phyloP scores from a whole-genome alignment of 345 rosid species.

The Limnanthes douglasii region DNA sequence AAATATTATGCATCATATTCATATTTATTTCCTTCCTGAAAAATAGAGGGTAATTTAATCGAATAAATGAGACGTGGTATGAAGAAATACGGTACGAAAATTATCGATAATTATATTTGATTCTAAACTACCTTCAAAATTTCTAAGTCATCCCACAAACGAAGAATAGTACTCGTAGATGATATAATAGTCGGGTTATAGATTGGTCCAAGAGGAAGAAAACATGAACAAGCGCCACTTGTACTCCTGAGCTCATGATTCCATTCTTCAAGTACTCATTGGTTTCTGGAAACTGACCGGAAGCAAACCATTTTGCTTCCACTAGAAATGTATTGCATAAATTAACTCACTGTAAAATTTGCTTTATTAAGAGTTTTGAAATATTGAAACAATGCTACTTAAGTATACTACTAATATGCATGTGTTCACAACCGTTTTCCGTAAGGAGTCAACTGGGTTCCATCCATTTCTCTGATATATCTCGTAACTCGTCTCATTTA shows the following conservation, averaged over 20 bases:
- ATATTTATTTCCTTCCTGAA: constrained; percentile 39
- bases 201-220: constrained; percentile 35
- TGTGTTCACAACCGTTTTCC: constrained; percentile 17
- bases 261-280: constrained; percentile 47
- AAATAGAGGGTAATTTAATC: background rate
- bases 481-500: constrained; percentile 21
- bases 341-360: constrained; percentile 32
- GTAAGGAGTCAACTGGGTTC: constrained; percentile 22
- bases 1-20: constrained; percentile 47
- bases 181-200: constrained; percentile 21
- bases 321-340: constrained; percentile 39
- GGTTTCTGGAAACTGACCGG: constrained; percentile 14
- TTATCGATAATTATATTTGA: background rate
- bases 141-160: constrained; percentile 54
- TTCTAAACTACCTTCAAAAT: constrained; percentile 27
- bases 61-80: background rate
- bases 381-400: too few species aligned
- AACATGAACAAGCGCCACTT: constrained; percentile 23
- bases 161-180: constrained; percentile 29
- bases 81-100: background rate
- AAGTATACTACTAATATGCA: too few species aligned
- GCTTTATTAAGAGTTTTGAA: too few species aligned
- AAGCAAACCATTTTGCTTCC: constrained; percentile 45
- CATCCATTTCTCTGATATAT: constrained; percentile 16
- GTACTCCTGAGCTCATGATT: constrained; percentile 40